Percentiles rank a stretch among this genome's conserved stretches.
Conservation (phyloP, 805 yeast species). For the Ogataea methanolica region DNA sequence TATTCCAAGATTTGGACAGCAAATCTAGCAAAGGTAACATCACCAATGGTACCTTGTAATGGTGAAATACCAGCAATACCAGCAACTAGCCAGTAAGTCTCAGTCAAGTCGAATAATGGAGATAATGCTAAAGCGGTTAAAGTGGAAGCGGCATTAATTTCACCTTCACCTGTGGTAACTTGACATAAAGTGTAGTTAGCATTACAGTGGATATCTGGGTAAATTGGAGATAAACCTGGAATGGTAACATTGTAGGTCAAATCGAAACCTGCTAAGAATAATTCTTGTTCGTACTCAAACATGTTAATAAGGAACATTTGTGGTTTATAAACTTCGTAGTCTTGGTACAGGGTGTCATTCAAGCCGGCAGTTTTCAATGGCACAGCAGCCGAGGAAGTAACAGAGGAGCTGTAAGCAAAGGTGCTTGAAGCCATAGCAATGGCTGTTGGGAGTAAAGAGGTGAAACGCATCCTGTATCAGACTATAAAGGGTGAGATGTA, state of each 20-base stretch:
- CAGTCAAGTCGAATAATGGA: conserved; percentile 52
- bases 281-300: conserved; percentile 48
- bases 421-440: conserved; percentile 3
- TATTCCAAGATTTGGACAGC: conserved; percentile 61
- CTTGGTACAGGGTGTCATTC: conserved; percentile 10
- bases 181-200: conserved; percentile 51
- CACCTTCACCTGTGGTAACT: conserved; percentile 66
- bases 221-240: conserved; percentile 63
- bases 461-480: conserved; percentile 1
- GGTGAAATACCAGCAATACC: conserved; percentile 70
- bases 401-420: conserved; percentile 3
- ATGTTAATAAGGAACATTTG: conserved; percentile 51
- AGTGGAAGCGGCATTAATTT: conserved; percentile 60
- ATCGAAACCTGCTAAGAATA: conserved; percentile 46
- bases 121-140: conserved; percentile 49
- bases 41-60: conserved; percentile 48
- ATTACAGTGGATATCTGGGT: conserved; percentile 54
- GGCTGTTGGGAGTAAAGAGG: conserved; percentile 1
- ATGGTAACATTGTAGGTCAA: conserved; percentile 51
- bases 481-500: no score
- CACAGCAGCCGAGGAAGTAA: conserved; percentile 2
- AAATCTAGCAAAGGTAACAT: conserved; percentile 55
- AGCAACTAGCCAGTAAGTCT: conserved; percentile 57
- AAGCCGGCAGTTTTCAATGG: conserved; percentile 10
- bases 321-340: conserved; percentile 38